Evolutionary conservation across 441 rosid genomes (phyloP).

Genomic region (Kokia cookei): DNA sequence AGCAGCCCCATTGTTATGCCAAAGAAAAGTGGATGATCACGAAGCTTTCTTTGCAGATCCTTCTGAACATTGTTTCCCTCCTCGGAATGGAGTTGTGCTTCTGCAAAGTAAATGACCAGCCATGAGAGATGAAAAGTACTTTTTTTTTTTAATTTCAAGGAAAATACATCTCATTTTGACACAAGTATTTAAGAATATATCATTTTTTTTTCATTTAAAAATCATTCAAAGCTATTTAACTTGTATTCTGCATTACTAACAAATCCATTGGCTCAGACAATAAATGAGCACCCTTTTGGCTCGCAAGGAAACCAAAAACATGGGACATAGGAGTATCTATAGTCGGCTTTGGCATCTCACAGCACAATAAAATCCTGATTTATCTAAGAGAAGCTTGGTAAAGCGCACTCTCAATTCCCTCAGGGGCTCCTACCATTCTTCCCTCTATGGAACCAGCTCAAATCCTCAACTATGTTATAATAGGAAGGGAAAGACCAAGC

Average conservation of each 20-base stretch:
- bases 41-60: slow-evolving; percentile 58
- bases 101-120: slow-evolving; percentile 39
- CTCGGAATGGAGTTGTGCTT: slow-evolving; percentile 32
- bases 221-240: neutral
- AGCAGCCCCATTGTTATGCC: slow-evolving; percentile 91
- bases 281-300: neutral
- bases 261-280: neutral
- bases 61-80: slow-evolving; percentile 29
- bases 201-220: neutral
- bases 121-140: slow-evolving; percentile 8
- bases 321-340: neutral
- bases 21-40: slow-evolving; percentile 86
- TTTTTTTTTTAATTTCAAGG: slow-evolving; percentile 1
- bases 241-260: neutral
- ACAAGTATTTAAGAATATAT: neutral
- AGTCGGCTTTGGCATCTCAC: neutral
- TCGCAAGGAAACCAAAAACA: neutral
- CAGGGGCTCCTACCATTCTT: neutral
- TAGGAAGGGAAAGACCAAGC: neutral
- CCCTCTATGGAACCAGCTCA: neutral
- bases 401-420: neutral
- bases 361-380: neutral
- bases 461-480: neutral
- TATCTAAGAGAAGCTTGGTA: neutral
- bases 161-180: neutral